Evolutionary conservation across 257 asterid species (phyloP), one percentile per base, ranked within the genome.

Genomic region (Primulina tabacum): DNA sequence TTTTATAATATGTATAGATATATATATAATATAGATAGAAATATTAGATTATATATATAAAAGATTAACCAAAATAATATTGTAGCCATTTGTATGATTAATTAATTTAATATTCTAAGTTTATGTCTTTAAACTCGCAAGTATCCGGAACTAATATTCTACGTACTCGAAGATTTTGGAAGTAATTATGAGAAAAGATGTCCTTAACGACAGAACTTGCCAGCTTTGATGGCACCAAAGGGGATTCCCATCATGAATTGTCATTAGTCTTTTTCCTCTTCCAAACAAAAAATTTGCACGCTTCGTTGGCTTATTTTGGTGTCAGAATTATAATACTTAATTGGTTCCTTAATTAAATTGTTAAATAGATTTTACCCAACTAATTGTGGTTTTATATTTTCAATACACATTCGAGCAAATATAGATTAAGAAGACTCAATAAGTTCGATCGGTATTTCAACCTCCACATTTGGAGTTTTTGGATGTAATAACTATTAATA

Each of bases 221-320:
- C 93, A 82, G 90, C 88, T 76, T 63, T 76, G 78, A 75, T 75
- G 85, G 78, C 86, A 77, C 88, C 88, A 77, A 65, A 68, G 65
- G 62, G 82, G 84, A 78, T 81, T 79, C 85, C 69, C 77, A 69
- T 72, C 72, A 76, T 74, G 71, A 67, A 55, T 64, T 75, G 64
- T 28, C 56, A 40, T 3, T 74, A 38, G 5, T 26, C 37, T 64
- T 71, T 6, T 32, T 32, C 26, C 18, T 26, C 18, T 21, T 26
- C 28, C 10, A 8, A 60, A 24, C 52, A 47, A 62, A 59, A 34
- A 8, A 43, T 16, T 62, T 16, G 11, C 55, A 47, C 18, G 55
- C 55, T 47, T 47, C 55, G 18, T 47, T 47, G 16, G 20, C 57
- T 18, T 50, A 14, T 50, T 50, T 16, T 50, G 16, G 55, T 47